Base-by-base conservation (phyloP, 1,284 basidiomycete species). In the Porogramme epimiltina region DNA sequence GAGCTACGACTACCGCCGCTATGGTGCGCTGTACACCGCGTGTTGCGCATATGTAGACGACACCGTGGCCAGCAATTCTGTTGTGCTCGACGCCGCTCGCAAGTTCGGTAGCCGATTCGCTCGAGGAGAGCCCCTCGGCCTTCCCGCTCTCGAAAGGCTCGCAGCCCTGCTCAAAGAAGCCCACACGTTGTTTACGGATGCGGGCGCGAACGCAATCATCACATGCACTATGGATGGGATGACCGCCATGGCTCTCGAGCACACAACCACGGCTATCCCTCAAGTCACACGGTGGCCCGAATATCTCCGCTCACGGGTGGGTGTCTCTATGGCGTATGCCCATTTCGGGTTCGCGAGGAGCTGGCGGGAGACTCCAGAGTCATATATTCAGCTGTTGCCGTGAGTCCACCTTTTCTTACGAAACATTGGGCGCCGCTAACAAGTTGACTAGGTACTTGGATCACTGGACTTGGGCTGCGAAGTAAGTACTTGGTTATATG, bases 381-480 rank as follows among this genome's bases (percentile, higher is more conserved):
- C 58, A 13, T 59, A 59, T 24, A 39, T 59, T 18, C 58, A 59
- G 13, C 38, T 59, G n/a, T 8, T 59, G 10, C 58, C 58, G 58
- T 59, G 31, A 50, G 58, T 46, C 6, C 11, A 3, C 24, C 22
- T 8, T 16, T 19, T 5, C 10, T 26, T 26, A 1, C 2, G 3
- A n/a, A 6, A 0, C 5, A 9, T n/a, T 25, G 5, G 10, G 9
- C 2, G n/a, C 8, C 25, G 13, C 36, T 25, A 23, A 34, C 5
- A 6, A 6, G 10, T 37, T 37, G 8, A 9, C 5, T n/a, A 58
- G 57, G 5, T 55, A 59, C 40, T 42, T 59, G n/a, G 57, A 59
- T 28, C 52, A 52, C 20, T 59, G 51, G 46, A 50, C 52, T 37
- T 6, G 34, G 34, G 34, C 34, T 6, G 34, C n/a, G n/a, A 37